Evolutionary conservation across 495 filamentous ascomycete species (phyloP).

Genomic region (Evernia prunastri): DNA sequence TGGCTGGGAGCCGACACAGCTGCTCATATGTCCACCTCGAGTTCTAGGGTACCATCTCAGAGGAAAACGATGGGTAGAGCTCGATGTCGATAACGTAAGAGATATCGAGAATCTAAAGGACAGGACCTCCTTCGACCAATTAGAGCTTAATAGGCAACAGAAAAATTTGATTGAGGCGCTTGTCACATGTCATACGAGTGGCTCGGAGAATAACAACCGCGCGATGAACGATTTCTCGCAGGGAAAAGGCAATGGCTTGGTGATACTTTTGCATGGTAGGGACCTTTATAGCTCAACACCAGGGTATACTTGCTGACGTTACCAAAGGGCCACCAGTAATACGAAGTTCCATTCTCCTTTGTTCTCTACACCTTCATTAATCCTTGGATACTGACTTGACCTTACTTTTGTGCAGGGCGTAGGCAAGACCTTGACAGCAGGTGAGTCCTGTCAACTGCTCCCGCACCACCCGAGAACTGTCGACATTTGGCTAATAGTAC

Average conservation of each 20-base stretch:
- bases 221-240: slow-evolving; percentile 23
- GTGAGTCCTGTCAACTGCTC: neutral
- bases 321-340: neutral
- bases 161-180: slow-evolving; percentile 24
- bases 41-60: slow-evolving; percentile 29
- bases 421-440: slow-evolving; percentile 33
- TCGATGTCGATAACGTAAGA: slow-evolving; percentile 19
- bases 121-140: slow-evolving; percentile 9
- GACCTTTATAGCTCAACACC: neutral
- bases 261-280: slow-evolving; percentile 27
- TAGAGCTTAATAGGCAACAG: slow-evolving; percentile 15
- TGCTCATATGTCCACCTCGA: slow-evolving; percentile 30
- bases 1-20: slow-evolving; percentile 22
- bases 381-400: neutral
- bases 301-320: neutral
- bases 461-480: neutral
- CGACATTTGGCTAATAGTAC: neutral
- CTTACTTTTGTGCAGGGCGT: slow-evolving; percentile 19
- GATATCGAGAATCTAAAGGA: slow-evolving; percentile 12
- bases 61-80: slow-evolving; percentile 30
- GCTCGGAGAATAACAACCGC: neutral
- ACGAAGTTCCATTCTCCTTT: no score
- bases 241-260: slow-evolving; percentile 28
- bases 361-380: no score
- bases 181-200: slow-evolving; percentile 18